A percentile compares a stretch with the other conserved stretches of the same genome.
Evolutionary conservation across 306 rosid genomes (phyloP).

Genomic region (Cercis canadensis): DNA sequence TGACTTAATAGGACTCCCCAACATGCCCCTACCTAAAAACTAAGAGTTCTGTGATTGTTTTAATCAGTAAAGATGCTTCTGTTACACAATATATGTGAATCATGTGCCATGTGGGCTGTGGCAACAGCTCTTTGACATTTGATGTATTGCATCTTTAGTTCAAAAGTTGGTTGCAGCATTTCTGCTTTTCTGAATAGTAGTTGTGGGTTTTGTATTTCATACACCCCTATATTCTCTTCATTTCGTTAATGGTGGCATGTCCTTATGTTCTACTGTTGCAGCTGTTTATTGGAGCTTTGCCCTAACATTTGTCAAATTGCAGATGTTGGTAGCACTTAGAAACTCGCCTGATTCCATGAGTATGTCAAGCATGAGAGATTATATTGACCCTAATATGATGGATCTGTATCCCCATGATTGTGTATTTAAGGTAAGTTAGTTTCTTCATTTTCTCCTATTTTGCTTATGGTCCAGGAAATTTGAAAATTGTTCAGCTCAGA

Average conservation of each 20-base stretch:
- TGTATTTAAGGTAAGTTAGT: slow-evolving; percentile 74
- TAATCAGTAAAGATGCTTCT: not conserved
- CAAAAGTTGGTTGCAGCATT: not conserved
- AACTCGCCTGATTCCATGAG: slow-evolving; percentile 77
- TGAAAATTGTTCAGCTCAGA: not conserved
- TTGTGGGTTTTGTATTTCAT: not conserved
- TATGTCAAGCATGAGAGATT: slow-evolving; percentile 81
- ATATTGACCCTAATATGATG: slow-evolving; percentile 89
- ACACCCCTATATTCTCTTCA: not conserved
- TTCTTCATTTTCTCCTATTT: slow-evolving; percentile 20
- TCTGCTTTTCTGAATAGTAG: not conserved
- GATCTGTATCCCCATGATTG: slow-evolving; percentile 97
- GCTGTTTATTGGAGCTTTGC: slow-evolving; percentile 24
- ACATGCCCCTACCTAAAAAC: not conserved
- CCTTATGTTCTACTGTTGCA: slow-evolving; percentile 21
- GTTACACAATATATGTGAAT: not conserved
- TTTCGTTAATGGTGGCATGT: not conserved
- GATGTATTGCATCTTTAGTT: slow-evolving; percentile 21
- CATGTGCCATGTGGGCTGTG: no score
- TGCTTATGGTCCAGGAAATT: slow-evolving; percentile 19
- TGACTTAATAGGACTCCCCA: not conserved
- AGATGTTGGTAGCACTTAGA: slow-evolving; percentile 89
- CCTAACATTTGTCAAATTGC: slow-evolving; percentile 48
- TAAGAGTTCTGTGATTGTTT: not conserved
- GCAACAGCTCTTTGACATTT: no score